Evolutionary conservation across 148 eudicot genomes (phyloP).

Genomic region (Vaccinium myrtillus): DNA sequence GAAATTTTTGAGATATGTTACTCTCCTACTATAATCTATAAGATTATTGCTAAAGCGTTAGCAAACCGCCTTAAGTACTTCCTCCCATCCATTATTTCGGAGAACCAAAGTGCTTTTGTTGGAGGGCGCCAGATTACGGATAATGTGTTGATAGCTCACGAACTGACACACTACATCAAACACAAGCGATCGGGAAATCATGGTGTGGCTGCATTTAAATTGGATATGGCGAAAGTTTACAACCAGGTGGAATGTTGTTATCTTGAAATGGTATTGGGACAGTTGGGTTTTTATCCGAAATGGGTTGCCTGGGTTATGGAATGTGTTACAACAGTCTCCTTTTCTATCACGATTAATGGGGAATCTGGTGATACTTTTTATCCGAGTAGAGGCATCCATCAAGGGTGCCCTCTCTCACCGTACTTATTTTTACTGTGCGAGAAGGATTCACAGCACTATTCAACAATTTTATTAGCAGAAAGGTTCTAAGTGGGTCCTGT

Average conservation of each 20-base stretch:
- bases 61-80: neutral
- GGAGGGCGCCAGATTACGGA: neutral
- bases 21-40: neutral
- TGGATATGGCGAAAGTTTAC: neutral
- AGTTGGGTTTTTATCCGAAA: neutral
- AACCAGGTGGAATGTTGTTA: neutral
- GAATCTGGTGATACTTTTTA: neutral
- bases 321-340: neutral
- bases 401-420: neutral
- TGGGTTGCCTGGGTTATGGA: neutral
- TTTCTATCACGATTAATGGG: neutral
- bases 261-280: accelerated
- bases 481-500: too few species aligned
- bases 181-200: neutral
- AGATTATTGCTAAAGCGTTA: neutral
- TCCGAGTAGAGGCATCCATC: neutral
- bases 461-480: too few species aligned
- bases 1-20: too few species aligned
- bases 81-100: neutral
- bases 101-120: neutral
- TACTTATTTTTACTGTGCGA: neutral
- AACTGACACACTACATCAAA: neutral
- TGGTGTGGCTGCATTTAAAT: neutral
- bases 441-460: neutral
- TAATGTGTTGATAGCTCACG: neutral